Percentiles rank a stretch among this genome's conserved stretches.
These are phyloP conservation scores for Zygoascus sp. DNA, from an alignment of 1,139 yeast genomes.

Conservation along the genomic window DNA sequence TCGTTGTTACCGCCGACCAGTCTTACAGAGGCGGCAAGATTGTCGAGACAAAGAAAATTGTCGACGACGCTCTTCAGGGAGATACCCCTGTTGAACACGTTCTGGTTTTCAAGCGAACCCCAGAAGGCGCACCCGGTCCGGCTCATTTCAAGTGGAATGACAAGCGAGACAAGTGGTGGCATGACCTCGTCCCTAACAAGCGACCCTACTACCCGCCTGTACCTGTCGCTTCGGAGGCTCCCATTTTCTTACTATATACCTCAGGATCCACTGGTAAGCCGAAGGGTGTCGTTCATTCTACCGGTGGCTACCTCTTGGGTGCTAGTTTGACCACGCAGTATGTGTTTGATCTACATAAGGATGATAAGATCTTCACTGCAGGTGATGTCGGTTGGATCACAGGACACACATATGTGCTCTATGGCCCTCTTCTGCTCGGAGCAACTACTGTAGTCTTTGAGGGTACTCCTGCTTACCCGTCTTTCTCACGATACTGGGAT, in stretches of 20 bases:
- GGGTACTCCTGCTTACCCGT: slow-evolving; percentile 97
- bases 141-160: slow-evolving; percentile 57
- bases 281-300: slow-evolving; percentile 93
- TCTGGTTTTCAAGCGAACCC: slow-evolving; percentile 81
- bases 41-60: slow-evolving; percentile 83
- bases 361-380: slow-evolving; percentile 88
- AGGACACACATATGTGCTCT: slow-evolving; percentile 91
- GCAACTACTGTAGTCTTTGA: slow-evolving; percentile 89
- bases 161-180: slow-evolving; percentile 93
- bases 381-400: slow-evolving; percentile 99
- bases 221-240: slow-evolving; percentile 87
- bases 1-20: slow-evolving; percentile 90
- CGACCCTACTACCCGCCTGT: slow-evolving; percentile 84
- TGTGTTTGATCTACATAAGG: slow-evolving; percentile 83
- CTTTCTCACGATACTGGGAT: slow-evolving; percentile 93
- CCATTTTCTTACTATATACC: slow-evolving; percentile 86
- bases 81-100: slow-evolving; percentile 80
- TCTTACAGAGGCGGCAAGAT: slow-evolving; percentile 95
- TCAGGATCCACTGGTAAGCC: slow-evolving; percentile 98
- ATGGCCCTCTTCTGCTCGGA: slow-evolving; percentile 87
- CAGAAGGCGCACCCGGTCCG: slow-evolving; percentile 36
- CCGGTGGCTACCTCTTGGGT: slow-evolving; percentile 90
- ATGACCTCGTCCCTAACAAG: slow-evolving; percentile 74
- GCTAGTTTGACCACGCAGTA: slow-evolving; percentile 92
- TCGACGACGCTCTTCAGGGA: slow-evolving; percentile 80